These are phyloP conservation scores for Schrenkiella parvula DNA, from an alignment of 345 rosid species.

Conservation along the genomic window DNA sequence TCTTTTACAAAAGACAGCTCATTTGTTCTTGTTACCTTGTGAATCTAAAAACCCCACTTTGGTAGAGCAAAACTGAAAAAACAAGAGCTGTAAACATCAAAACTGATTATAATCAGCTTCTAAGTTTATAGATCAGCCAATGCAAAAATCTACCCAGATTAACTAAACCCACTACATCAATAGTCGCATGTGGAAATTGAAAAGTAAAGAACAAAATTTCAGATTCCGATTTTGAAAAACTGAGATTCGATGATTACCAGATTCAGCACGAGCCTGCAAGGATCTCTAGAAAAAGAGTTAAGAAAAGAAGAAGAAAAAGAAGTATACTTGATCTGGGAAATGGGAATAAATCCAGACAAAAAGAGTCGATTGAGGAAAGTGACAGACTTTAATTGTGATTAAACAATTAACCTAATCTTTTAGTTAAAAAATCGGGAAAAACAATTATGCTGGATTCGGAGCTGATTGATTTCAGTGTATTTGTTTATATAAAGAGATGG, in stretches of 20 bases:
- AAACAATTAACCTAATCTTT: constrained; percentile 2
- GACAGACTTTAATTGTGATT: constrained; percentile 1
- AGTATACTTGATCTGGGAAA: constrained; percentile 25
- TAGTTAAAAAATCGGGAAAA: background rate
- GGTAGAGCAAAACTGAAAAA: background rate
- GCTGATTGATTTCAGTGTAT: background rate
- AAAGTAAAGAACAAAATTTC: background rate
- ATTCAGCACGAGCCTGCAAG: constrained; percentile 3
- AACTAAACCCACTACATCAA: background rate
- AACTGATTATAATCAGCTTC: background rate
- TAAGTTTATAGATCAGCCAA: constrained; percentile 9
- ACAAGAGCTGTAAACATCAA: background rate
- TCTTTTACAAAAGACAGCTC: background rate
- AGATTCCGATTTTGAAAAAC: background rate
- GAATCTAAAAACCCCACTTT: constrained; percentile 3
- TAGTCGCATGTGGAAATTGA: background rate
- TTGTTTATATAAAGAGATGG: background rate
- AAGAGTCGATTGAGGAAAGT: background rate
- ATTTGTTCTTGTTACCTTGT: background rate
- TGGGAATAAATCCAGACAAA: constrained; percentile 14
- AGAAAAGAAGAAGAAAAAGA: background rate
- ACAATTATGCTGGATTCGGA: constrained; percentile 6
- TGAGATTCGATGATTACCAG: constrained; percentile 25
- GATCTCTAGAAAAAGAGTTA: constrained; percentile 10
- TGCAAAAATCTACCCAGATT: constrained; percentile 15